Base-by-base conservation (phyloP, 306 rosid species). In the Inga laurina region DNA sequence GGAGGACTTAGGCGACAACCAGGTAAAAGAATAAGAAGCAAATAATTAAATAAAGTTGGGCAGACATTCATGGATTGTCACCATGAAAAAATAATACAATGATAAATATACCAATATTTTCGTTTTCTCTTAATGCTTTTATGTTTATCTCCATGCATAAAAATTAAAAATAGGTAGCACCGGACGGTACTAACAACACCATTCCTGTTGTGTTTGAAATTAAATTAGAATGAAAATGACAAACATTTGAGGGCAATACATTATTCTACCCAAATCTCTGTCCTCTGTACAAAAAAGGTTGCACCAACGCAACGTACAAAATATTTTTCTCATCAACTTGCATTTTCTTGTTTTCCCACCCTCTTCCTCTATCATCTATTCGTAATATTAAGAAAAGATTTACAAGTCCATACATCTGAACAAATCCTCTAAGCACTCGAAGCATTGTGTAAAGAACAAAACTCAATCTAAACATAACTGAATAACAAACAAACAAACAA, bases 401-500 rank as follows among this genome's bases (percentile, higher is more conserved):
- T 83, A 83, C 85, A 72, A 5, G 72, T 37, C 44, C 76, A 73
- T 64, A 49, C 39, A 24, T 45, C 64, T 62, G 74, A 80, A 76
- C 74, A 81, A 51, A 72, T 15, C 70, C 85, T 72, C 78, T 56
- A 67, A 32, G 74, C 24, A 80, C 61, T 54, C 22, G 35, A 54
- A 56, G 80, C 81, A 82, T 71, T 43, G 59, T 62, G 39, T 41
- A 79, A 67, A 86, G 72, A 27, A 79, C 64, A 80, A 77, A 83
- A 44, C 57, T 52, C 61, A 77, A 44, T 34, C 61, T 16, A 65
- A 65, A 22, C 22, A 69, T 10, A 52, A 43, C 34, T 51, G 44
- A 76, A 71, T 49, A 37, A 32, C 34, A 32, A 32, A 32, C 64
- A 21, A 57, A n/a, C 10, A 24, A 79, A 66, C 2, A 51, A 80